Evolutionary conservation across 2,329 filamentous ascomycete species (phyloP), one percentile per base, ranked within the genome.

Genomic region (Sarocladium brachiariae): DNA sequence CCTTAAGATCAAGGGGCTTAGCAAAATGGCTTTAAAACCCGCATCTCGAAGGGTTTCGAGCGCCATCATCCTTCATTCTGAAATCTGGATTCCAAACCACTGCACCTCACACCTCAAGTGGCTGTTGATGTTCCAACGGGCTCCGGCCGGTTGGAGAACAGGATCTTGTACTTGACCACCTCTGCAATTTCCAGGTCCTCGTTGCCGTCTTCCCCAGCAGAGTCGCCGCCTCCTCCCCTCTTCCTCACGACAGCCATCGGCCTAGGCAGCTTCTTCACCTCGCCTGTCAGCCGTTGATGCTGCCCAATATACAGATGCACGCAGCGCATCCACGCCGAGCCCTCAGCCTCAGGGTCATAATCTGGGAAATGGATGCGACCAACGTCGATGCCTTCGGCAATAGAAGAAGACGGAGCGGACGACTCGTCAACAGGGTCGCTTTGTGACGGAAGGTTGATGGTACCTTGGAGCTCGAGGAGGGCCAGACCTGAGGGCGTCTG

Each of bases 381-480:
- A 56, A 95, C 75, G 18, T 66, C 59, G 2, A 63, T 54, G 16
- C 64, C 62, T 5, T 55, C 35, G 16, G 25, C 53, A 31, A 68
- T 54, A 9, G 43, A 47, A 9, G 25, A 18, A 11, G 39, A 30
- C 6, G 39, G 16, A 21, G 30, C n/a, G 8, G 46, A 35, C n/a
- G 46, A 33, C 3, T 24, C 31, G 18, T 27, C 31, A 31, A 19
- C 16, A 4, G 62, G 46, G 19, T 63, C 55, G 23, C 65, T 56
- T 49, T 70, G 58, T 9, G 58, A 55, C 7, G 89, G 84, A 1
- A 90, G 74, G 66, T 95, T 92, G 69, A 99, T 84, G 13, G 82
- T 89, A 54, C 91, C 93, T 73, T 99, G 93, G 13, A 99, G 80
- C 70, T 97, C 93, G 52, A 99, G 75, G 41, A 99, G 76, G 16